These are phyloP conservation scores for Xylariaceae sp. DNA, from an alignment of 2,329 filamentous ascomycete species.

Conservation along the genomic window DNA sequence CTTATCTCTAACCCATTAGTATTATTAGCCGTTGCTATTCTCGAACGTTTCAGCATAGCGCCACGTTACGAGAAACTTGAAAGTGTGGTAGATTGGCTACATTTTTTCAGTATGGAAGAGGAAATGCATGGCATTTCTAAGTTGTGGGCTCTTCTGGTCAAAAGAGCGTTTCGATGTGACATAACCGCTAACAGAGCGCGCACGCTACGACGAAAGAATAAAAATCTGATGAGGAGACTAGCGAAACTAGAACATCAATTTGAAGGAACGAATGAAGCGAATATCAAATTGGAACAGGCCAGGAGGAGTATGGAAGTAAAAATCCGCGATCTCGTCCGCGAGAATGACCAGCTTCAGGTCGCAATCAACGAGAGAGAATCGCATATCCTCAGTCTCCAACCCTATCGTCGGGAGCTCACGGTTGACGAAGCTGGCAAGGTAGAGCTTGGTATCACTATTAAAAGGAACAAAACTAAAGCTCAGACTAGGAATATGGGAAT, in stretches of 20 bases:
- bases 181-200: no score
- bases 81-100: no score
- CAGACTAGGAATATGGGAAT: slow-evolving; percentile 39
- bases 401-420: slow-evolving; percentile 44
- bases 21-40: no score
- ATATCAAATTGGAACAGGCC: neutral
- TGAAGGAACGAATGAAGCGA: neutral
- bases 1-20: no score
- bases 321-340: neutral
- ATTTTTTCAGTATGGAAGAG: no score
- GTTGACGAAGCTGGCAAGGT: slow-evolving; percentile 42
- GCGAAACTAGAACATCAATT: neutral
- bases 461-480: slow-evolving; percentile 14
- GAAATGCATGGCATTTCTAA: no score
- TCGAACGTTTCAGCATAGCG: no score
- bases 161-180: no score
- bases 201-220: no score
- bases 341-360: slow-evolving; percentile 17
- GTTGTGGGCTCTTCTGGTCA: no score
- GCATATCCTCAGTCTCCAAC: slow-evolving; percentile 46
- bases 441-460: slow-evolving; percentile 7
- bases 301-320: neutral
- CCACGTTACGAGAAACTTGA: no score
- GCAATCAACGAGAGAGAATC: slow-evolving; percentile 41
- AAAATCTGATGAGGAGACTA: no score